These are phyloP conservation scores for Candolleomyces efflorescens DNA, from an alignment of 768 basidiomycete genomes.

Conservation along the genomic window DNA sequence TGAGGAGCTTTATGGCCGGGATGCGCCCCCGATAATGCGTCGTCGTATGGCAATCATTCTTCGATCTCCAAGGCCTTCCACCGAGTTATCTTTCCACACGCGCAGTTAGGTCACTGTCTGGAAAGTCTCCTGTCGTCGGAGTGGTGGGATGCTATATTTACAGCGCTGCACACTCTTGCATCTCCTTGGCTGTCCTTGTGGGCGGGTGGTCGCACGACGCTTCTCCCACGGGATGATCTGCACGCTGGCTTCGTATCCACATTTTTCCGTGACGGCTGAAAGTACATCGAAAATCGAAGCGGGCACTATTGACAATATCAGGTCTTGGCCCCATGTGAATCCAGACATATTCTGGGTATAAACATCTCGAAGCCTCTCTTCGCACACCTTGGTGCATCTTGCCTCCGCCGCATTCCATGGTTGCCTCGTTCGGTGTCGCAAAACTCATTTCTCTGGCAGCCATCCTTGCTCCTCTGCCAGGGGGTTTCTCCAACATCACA, in stretches of 20 bases:
- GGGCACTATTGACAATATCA: not conserved
- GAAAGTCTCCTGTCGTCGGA: too few species aligned
- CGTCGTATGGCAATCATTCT: too few species aligned
- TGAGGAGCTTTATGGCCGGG: too few species aligned
- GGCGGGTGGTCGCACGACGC: too few species aligned
- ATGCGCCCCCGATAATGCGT: too few species aligned
- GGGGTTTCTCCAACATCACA: constrained; percentile 19
- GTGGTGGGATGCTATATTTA: too few species aligned
- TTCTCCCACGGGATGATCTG: not conserved
- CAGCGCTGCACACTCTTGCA: too few species aligned
- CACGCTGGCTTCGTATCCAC: not conserved
- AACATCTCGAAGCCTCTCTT: not conserved
- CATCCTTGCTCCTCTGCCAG: constrained; percentile 12
- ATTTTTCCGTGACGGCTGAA: not conserved
- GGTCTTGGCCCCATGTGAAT: not conserved
- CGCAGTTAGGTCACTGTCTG: too few species aligned
- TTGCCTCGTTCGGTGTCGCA: constrained; percentile 3
- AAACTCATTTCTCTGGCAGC: not conserved
- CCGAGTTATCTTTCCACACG: too few species aligned
- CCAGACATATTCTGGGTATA: not conserved
- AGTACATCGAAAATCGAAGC: not conserved
- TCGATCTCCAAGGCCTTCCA: too few species aligned
- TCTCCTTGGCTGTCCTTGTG: too few species aligned
- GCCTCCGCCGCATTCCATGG: not conserved
- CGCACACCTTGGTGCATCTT: not conserved